Evolutionary conservation across 2,329 filamentous ascomycete genomes (phyloP).

Genomic region (Nothophaeocryptopus gaeumannii): DNA sequence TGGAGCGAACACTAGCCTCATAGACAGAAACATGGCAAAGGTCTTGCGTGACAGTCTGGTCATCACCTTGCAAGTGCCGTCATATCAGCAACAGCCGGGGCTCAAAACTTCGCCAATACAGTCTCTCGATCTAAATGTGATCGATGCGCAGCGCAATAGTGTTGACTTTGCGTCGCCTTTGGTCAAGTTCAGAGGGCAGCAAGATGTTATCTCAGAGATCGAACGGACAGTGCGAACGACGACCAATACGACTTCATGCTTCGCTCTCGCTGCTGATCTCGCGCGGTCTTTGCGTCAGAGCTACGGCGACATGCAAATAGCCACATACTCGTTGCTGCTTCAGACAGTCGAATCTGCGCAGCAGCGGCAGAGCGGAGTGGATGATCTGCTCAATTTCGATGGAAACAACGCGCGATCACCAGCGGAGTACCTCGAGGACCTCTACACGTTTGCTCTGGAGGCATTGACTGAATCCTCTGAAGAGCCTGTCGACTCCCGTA

Average conservation of each 20-base stretch:
- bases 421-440: conserved; percentile 51
- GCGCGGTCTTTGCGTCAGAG: conserved; percentile 61
- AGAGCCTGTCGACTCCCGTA: conserved; percentile 61
- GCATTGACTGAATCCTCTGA: conserved; percentile 50
- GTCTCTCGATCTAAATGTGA: conserved; percentile 17
- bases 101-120: conserved; percentile 20
- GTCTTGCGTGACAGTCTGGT: conserved; percentile 73
- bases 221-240: conserved; percentile 38
- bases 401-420: neutral
- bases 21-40: conserved; percentile 65
- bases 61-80: conserved; percentile 41
- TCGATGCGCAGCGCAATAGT: conserved; percentile 13
- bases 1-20: conserved; percentile 61
- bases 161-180: conserved; percentile 27
- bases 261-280: conserved; percentile 59
- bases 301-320: conserved; percentile 58
- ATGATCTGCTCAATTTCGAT: conserved; percentile 57
- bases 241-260: conserved; percentile 12
- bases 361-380: conserved; percentile 53
- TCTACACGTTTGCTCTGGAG: conserved; percentile 67
- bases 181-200: conserved; percentile 29
- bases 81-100: conserved; percentile 12
- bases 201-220: conserved; percentile 24
- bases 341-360: conserved; percentile 64
- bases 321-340: conserved; percentile 77